These are phyloP conservation scores for Glomus cerebriforme DNA, from an alignment of 192 early-diverging fungal species.

Conservation along the genomic window DNA sequence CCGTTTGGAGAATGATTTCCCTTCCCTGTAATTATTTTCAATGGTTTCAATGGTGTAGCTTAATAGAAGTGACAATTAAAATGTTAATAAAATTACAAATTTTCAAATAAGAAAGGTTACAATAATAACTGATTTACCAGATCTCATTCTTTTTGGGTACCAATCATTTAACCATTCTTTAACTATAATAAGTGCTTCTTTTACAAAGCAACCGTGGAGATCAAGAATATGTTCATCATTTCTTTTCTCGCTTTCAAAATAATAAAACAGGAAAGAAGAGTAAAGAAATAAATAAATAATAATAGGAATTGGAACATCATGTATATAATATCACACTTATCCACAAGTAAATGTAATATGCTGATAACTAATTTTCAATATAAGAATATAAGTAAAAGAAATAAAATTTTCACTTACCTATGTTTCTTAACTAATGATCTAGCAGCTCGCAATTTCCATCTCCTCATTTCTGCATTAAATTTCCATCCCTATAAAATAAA, in stretches of 20 bases:
- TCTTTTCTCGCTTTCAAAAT: slow-evolving; percentile 36
- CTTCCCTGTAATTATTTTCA: slow-evolving; percentile 68
- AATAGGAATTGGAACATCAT: background rate
- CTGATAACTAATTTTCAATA: too few relatives aligned
- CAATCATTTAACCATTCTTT: slow-evolving; percentile 61
- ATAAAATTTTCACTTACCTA: slow-evolving; percentile 1
- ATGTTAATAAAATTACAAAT: background rate
- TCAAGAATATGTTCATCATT: slow-evolving; percentile 63
- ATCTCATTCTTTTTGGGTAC: slow-evolving; percentile 55
- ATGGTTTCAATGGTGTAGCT: slow-evolving; percentile 40
- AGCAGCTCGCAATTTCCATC: slow-evolving; percentile 58
- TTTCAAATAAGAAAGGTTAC: slow-evolving; percentile 6
- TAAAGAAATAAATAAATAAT: background rate
- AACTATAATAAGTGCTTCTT: slow-evolving; percentile 61
- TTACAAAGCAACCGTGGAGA: slow-evolving; percentile 66
- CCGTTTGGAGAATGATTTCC: slow-evolving; percentile 66
- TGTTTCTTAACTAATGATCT: slow-evolving; percentile 47
- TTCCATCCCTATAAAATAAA: slow-evolving; percentile 35
- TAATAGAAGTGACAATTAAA: background rate
- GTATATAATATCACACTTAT: background rate
- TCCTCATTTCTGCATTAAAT: slow-evolving; percentile 47
- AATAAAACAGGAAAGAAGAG: too few relatives aligned
- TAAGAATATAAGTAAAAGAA: background rate
- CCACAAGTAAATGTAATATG: too few relatives aligned
- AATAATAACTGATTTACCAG: slow-evolving; percentile 41